A percentile compares a stretch with the other conserved stretches of the same genome.
Evolutionary conservation across 768 basidiomycete genomes (phyloP).

Genomic region (Xerocomus potaroensis): DNA sequence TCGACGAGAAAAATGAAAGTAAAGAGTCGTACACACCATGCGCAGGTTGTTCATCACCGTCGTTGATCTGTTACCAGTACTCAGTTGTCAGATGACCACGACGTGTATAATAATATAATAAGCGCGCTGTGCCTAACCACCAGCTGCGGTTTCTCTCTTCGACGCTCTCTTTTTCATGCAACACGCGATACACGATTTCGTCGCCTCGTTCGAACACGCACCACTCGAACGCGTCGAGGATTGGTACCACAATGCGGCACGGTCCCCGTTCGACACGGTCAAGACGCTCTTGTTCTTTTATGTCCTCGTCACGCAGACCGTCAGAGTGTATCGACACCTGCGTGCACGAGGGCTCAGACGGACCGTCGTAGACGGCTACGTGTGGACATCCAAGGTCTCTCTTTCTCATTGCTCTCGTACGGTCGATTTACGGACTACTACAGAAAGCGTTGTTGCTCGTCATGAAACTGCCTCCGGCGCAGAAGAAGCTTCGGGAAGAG

Average conservation of each 20-base stretch:
- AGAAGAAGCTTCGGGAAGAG: conserved; percentile 55
- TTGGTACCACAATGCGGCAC: conserved; percentile 13
- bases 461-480: conserved; percentile 58
- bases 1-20: not conserved
- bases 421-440: not conserved
- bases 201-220: conserved; percentile 9
- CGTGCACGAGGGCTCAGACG: conserved; percentile 34
- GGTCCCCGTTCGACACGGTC: conserved; percentile 22
- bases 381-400: conserved; percentile 24
- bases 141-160: too few relatives aligned
- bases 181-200: not conserved
- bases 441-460: conserved; percentile 55
- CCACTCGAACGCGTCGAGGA: conserved; percentile 6
- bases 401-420: not conserved
- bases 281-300: conserved; percentile 36
- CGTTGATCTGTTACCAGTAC: too few relatives aligned
- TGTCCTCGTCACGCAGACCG: conserved; percentile 24
- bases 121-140: too few relatives aligned
- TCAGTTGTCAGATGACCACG: too few relatives aligned
- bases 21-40: conserved; percentile 41
- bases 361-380: conserved; percentile 25
- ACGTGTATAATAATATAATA: too few relatives aligned
- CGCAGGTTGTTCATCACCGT: conserved; percentile 44
- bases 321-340: conserved; percentile 32
- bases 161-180: too few relatives aligned